Base-by-base conservation (phyloP, 106 monocot species). In the Dioscorea alata region DNA sequence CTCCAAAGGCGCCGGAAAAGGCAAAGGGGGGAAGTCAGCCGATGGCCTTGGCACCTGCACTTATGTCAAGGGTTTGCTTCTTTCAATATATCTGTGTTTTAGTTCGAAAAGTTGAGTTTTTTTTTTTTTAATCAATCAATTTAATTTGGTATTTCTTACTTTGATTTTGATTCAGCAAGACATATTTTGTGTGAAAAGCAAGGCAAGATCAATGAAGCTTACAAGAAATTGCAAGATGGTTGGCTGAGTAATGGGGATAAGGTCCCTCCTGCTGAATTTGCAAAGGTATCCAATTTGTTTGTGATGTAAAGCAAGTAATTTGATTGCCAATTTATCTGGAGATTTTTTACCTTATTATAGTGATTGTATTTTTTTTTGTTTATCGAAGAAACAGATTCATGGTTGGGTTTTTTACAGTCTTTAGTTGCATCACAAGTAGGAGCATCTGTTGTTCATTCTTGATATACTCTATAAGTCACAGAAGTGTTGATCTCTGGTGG, bases 101-200 rank as follows among this genome's bases (percentile, higher is more conserved):
- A 59, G 22, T 59, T 59, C 23, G 59, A 12, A 22, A 59, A 59
- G 3, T 59, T 59, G 19, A 20, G 9, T 54, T 23, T 22, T 12
- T 59, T 59, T 22, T 59, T 20, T 22, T 4, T 21, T 20, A 20
- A 59, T 22, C 19, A 59, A 22, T 19, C 23, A 20, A 59, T 59
- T 6, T 22, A 23, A 23, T 59, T 18, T 23, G 12, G 4, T 59
- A 6, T 20, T 22, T 10, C 23, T 22, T 19, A 2, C 21, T 12
- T 67, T 61, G 69, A 54, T 57, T 76, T 73, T 71, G 14, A 72
- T 79, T 21, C 85, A 96, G 92, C 97, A 33, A 92, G 97, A 76
- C 97, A 97, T 64, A 74, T 92, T 17, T 82, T 97, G 56, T 92
- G 97, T 67, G 97, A 97, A 74, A 97, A 97, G 72, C 97, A 97